Evolutionary conservation across 2,329 filamentous ascomycete species (phyloP), one percentile per base, ranked within the genome.

Genomic region (Aspergillus fumigatiaffinis): DNA sequence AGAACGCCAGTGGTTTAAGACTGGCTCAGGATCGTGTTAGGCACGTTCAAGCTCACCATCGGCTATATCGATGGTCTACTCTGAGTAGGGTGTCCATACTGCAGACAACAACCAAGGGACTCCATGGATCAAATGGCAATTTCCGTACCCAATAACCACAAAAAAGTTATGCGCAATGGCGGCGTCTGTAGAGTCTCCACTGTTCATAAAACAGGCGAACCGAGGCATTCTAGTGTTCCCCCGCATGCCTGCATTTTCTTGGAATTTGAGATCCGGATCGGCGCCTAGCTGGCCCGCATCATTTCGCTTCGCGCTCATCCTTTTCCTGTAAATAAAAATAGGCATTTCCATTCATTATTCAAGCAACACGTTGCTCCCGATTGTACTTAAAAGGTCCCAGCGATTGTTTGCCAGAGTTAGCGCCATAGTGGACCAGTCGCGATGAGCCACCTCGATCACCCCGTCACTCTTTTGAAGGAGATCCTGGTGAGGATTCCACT

Each of bases 401-500:
- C 14, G 32, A 38, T 3, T 38, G 14, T 38, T 17, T 14, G 32
- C 17, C 4, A 9, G 42, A 23, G 20, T 21, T 46, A 6, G 12
- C 14, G 32, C 29, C 29, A 35, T 35, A 5, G 21, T 23, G 4
- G 44, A 47, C 17, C 23, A 5, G 44, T 14, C 44, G 14, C 51
- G 17, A 73, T 73, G 70, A 66, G 65, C 51, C 58, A 57, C 7
- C 58, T 67, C 35, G 60, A 57, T 10, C 65, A 58, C 21, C 60
- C 63, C 8, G 28, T 70, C 26, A 66, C 61, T 20, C 59, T 77
- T 21, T 51, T 78, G n/a, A 73, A 71, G 63, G 68, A 72, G 48
- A 53, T 79, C 20, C 51, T 79, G 4, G 60, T 66, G 32, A 69
- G 73, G 38, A 64, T 79, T 2, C 78, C 78, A 1, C 56, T 80